Base-by-base conservation (phyloP, 768 basidiomycete genomes). In the Amanita muscaria region DNA sequence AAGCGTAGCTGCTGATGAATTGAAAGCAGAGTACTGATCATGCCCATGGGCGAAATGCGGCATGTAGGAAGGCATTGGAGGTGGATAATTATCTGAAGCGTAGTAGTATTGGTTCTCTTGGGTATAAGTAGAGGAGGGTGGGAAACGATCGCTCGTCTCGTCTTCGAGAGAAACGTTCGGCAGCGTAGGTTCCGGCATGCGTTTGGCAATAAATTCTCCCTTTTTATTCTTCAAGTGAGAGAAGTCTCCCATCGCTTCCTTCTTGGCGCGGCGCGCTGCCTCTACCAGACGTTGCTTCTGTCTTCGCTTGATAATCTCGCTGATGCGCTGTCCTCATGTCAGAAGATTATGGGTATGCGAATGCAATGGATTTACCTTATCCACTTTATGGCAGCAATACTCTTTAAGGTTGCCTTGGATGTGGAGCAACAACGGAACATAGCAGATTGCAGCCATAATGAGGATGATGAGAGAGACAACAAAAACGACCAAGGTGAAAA, bases 391-490 rank as follows among this genome's bases (percentile, higher is more conserved):
- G 61, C 93, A 97, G 63, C 88, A 89, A 66, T 96, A 97, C 73
- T 99, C 94, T 83, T 99, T 99, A 42, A 99, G 67, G 63, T 99
- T 99, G 15, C 94, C 96, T 59, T 87, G 88, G 53, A 99, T 98
- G 57, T 94, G 90, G 59, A 85, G 84, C 21, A 99, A 74, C 36
- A 98, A 73, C n/a, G 96, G 96, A 49, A 98, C 72, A 54, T 99
- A 99, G 57, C 79, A 82, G 44, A 96, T 63, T 11, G 79, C 92
- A 16, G 96, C 96, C 16, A 83, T 63, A 44, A 91, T 75, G 30
- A 98, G 72, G 42, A 96, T 67, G 19, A 92, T 57, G 41, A 93
- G 68, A 27, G 88, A 91, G 37, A 89, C 85, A 42, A 76, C 73
- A 57, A 94, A 99, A 53, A 99, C 76, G 52, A 83, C 59, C 53